Evolutionary conservation across 768 basidiomycete genomes (phyloP).

Genomic region (Agaricus sinodeliciosus): DNA sequence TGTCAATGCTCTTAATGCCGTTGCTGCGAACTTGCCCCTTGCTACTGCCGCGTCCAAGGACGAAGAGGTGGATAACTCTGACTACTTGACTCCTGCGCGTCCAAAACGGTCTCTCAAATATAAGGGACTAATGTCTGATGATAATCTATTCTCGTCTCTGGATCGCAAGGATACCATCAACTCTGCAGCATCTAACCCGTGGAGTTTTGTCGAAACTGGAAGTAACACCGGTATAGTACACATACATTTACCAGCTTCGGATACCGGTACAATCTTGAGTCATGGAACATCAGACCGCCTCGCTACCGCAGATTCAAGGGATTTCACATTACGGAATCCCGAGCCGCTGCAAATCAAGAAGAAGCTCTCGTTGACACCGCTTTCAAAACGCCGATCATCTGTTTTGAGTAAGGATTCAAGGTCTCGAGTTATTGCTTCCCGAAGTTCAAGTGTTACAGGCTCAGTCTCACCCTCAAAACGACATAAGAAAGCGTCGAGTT

Average conservation of each 20-base stretch:
- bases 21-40: constrained; percentile 35
- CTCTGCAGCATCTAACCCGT: constrained; percentile 21
- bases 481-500: neutral
- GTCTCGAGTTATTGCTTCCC: neutral
- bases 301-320: neutral
- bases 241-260: constrained; percentile 19
- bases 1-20: constrained; percentile 41
- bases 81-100: constrained; percentile 19
- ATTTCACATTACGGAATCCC: neutral
- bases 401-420: neutral
- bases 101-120: constrained; percentile 15
- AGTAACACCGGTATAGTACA: constrained; percentile 33
- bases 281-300: neutral
- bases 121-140: constrained; percentile 12
- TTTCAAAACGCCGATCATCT: neutral
- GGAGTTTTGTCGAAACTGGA: constrained; percentile 33
- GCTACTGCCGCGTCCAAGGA: neutral
- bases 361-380: neutral
- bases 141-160: neutral
- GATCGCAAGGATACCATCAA: constrained; percentile 11
- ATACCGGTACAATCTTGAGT: neutral
- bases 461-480: constrained; percentile 3
- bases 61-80: constrained; percentile 1
- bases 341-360: neutral
- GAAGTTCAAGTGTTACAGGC: neutral